phyloP scores from a whole-genome alignment of 2,329 filamentous ascomycete genomes.

The Aureobasidium vineae region DNA sequence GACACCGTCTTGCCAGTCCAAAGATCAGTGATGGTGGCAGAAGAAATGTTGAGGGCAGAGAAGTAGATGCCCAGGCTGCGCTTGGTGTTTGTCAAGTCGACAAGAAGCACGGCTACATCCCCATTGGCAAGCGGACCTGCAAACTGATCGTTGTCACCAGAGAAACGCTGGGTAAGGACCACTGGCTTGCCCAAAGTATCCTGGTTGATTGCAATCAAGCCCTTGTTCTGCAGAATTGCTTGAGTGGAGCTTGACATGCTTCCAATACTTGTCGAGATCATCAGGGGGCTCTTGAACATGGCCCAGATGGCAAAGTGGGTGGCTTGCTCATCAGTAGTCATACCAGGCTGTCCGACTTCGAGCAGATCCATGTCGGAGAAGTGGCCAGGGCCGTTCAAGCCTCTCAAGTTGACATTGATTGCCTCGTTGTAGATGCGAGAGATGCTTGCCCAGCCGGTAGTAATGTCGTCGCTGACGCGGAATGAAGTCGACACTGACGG shows the following conservation, averaged over 20 bases:
- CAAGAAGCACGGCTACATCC: constrained; percentile 39
- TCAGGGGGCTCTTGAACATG: constrained; percentile 35
- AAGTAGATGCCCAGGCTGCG: constrained; percentile 39
- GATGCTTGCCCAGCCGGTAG: constrained; percentile 35
- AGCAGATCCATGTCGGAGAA: constrained; percentile 36
- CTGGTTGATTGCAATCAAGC: constrained; percentile 59
- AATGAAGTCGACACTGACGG: constrained; percentile 35
- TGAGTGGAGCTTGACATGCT: constrained; percentile 30
- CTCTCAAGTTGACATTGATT: constrained; percentile 35
- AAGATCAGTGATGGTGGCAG: constrained; percentile 41
- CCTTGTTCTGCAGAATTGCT: constrained; percentile 48
- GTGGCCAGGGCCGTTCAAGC: constrained; percentile 33
- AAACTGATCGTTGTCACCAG: constrained; percentile 43
- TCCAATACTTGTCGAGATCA: constrained; percentile 32
- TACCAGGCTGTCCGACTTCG: constrained; percentile 36
- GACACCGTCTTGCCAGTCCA: constrained; percentile 36
- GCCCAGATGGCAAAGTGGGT: constrained; percentile 37
- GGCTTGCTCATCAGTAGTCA: constrained; percentile 34
- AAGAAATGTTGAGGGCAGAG: constrained; percentile 36
- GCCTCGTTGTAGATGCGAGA: constrained; percentile 36
- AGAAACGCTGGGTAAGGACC: constrained; percentile 46
- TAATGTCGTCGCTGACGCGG: constrained; percentile 37
- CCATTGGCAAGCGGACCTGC: constrained; percentile 40
- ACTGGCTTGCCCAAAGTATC: constrained; percentile 55
- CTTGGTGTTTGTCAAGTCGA: constrained; percentile 42